Base-by-base conservation (phyloP, 305 asterid genomes). In the Stenogyne calaminthoides region DNA sequence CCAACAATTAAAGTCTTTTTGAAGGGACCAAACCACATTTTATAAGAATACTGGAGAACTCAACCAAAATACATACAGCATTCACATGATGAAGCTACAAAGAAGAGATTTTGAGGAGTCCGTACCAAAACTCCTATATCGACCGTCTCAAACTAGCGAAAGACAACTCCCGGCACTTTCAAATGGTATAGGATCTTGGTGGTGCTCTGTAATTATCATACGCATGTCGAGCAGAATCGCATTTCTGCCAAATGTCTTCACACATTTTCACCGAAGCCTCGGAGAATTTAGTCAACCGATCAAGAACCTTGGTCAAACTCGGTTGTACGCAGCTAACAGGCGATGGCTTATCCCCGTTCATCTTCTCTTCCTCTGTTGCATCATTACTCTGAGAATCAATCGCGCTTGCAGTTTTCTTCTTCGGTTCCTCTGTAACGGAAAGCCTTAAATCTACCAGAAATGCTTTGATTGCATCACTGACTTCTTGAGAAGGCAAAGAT, bases 211-310 rank as follows among this genome's bases (percentile, higher is more conserved):
- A 91, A 68, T 89, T 92, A 36, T 80, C 88, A 63, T 91, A 94
- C 3, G 95, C 93, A 74, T 82, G 80, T 60, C 85, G 69, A 40
- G 98, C 96, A 11, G 87, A 60, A 29, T 88, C 97, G 46, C 97
- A 87, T 73, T 88, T 92, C 86, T 81, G 91, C 83, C 69, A 76
- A 46, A 90, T 87, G 65, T 91, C 97, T 60, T 92, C 97, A 46
- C 86, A 88, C 97, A 89, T 88, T 69, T 92, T 95, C 84, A 86
- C 88, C 3, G 97, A 92, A 27, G 88, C 90, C 86, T 92, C 99
- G 0, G 98, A 95, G 74, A 95, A 95, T 81, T 89, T 90, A 1
- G 96, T 90, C 84, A 95, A 78, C 79, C 93, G 73, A 68, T 95
- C 90, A 10, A 95, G 91, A 54, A 95, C 95, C 83, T 58, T 87